Evolutionary conservation across 2,329 filamentous ascomycete genomes (phyloP).

Genomic region (Neobulgaria alba): DNA sequence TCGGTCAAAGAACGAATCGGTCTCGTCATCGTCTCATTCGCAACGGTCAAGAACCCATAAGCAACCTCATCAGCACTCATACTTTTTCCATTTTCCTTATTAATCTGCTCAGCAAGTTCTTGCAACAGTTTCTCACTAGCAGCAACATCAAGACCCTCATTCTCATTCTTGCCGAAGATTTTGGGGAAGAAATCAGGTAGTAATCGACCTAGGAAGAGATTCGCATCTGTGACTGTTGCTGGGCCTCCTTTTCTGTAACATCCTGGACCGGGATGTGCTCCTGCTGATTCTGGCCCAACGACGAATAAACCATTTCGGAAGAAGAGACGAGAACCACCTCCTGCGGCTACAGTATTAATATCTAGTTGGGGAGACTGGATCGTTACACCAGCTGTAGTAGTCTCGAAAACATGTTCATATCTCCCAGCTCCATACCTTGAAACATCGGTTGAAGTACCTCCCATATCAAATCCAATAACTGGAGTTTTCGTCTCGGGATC

Average conservation of each 20-base stretch:
- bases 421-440: conserved; percentile 77
- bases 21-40: conserved; percentile 85
- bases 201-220: conserved; percentile 74
- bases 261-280: conserved; percentile 81
- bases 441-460: conserved; percentile 85
- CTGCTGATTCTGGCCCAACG: conserved; percentile 81
- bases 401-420: conserved; percentile 92
- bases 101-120: conserved; percentile 69
- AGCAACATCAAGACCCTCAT: conserved; percentile 68
- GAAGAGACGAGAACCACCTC: conserved; percentile 76
- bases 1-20: conserved; percentile 88
- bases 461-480: conserved; percentile 95
- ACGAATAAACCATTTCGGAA: conserved; percentile 86
- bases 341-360: conserved; percentile 91
- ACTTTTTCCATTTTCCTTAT: conserved; percentile 59
- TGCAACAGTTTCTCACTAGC: conserved; percentile 69
- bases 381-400: conserved; percentile 86
- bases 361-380: conserved; percentile 89
- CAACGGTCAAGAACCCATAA: conserved; percentile 81
- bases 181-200: conserved; percentile 89
- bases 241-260: conserved; percentile 88
- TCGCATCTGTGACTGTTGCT: conserved; percentile 88
- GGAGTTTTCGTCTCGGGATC: conserved; percentile 74
- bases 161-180: conserved; percentile 86
- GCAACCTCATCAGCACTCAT: conserved; percentile 81